Evolutionary conservation across 768 basidiomycete genomes (phyloP).

Genomic region (Hericium rajendrae): DNA sequence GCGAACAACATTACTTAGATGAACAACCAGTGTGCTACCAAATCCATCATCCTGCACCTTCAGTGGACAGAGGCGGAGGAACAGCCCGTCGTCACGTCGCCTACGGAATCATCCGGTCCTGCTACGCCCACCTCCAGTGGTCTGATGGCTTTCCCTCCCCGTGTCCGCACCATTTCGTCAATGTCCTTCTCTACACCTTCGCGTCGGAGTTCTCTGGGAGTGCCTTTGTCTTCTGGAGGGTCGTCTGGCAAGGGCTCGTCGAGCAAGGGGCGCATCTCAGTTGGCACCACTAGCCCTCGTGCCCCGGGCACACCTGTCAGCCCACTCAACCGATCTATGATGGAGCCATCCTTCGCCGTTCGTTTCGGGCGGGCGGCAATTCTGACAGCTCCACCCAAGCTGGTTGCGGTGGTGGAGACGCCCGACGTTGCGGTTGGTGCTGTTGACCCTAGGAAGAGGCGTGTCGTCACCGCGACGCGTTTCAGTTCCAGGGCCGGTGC

Average conservation of each 20-base stretch:
- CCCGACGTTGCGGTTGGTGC: constrained; percentile 87
- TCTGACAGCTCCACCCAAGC: constrained; percentile 73
- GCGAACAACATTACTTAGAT: not conserved
- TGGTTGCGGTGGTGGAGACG: constrained; percentile 77
- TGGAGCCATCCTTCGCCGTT: constrained; percentile 26
- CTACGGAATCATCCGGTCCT: constrained; percentile 12
- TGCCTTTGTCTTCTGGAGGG: constrained; percentile 9
- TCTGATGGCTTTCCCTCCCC: constrained; percentile 17
- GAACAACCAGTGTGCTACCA: constrained; percentile 68
- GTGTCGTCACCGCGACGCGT: constrained; percentile 80
- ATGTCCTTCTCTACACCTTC: constrained; percentile 47
- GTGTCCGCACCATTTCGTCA: constrained; percentile 36
- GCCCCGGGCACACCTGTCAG: constrained; percentile 30
- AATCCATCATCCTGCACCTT: constrained; percentile 75
- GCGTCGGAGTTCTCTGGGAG: constrained; percentile 23
- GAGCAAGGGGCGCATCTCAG: not conserved
- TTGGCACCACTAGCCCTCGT: constrained; percentile 25
- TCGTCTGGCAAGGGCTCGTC: not conserved
- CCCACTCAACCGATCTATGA: constrained; percentile 32
- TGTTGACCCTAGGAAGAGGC: constrained; percentile 72
- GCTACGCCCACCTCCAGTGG: constrained; percentile 16
- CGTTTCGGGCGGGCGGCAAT: constrained; percentile 64
- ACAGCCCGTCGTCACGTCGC: constrained; percentile 11
- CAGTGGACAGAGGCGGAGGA: constrained; percentile 75
- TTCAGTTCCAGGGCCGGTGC: constrained; percentile 81